Percentiles rank a stretch among this genome's conserved stretches.
phyloP scores from a whole-genome alignment of 768 basidiomycete species.

The Lactarius akahatsu region DNA sequence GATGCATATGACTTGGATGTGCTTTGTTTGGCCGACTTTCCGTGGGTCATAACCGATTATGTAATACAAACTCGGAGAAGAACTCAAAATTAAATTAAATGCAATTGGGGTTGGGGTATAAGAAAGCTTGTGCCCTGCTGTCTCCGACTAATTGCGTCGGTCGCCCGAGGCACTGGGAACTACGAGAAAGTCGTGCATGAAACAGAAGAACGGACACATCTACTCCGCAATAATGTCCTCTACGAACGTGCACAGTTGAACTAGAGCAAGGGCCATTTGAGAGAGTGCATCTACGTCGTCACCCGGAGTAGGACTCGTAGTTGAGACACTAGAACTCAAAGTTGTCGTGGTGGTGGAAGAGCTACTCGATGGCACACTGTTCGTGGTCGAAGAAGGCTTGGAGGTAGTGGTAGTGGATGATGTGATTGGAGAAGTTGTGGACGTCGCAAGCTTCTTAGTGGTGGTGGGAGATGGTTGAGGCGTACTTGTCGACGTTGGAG shows the following conservation, averaged over 20 bases:
- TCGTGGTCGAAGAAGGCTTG: neutral
- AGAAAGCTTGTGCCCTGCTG: neutral
- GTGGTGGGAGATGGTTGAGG: neutral
- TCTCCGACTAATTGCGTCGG: too few relatives aligned
- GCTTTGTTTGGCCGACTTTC: neutral
- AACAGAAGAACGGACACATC: neutral
- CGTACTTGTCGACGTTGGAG: slow-evolving; percentile 1
- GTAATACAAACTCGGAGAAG: neutral
- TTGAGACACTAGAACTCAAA: neutral
- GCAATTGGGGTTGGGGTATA: neutral
- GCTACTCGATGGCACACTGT: neutral
- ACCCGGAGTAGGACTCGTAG: neutral
- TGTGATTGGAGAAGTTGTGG: neutral
- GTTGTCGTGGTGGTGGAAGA: neutral
- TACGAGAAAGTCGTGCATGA: neutral
- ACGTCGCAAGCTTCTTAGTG: neutral
- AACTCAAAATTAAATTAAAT: neutral
- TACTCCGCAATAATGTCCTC: neutral
- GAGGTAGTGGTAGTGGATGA: neutral
- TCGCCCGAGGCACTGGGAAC: neutral
- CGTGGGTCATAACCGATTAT: neutral
- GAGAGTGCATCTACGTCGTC: neutral
- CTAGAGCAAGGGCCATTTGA: neutral
- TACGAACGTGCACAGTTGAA: neutral
- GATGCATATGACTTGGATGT: slow-evolving; percentile 19